Base-by-base conservation (phyloP, 1,139 yeast species). In the Yamadazyma dushanensis region DNA sequence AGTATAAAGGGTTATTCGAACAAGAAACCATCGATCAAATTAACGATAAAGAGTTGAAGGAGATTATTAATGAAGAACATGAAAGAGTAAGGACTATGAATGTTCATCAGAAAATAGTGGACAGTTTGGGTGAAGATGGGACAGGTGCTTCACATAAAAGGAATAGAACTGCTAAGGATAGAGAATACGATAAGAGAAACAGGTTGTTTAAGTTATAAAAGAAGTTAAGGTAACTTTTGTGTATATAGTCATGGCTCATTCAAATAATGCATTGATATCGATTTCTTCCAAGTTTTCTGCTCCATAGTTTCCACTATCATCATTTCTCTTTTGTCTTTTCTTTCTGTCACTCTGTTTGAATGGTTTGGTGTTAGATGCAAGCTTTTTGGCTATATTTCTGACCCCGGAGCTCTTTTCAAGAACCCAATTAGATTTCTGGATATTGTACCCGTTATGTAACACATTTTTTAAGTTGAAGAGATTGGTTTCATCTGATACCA, bases 151-250 rank as follows among this genome's bases (percentile, higher is more conserved):
- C 67, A 7, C 64, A 63, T 39, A 53, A 53, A 34, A 57, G 76
- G 36, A 63, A 63, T 38, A 52, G 76, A 44, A 66, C 73, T 2
- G 76, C 76, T 10, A 70, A 70, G 47, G 76, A 70, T 46, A 53
- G 76, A 37, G 71, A 66, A 40, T 66, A 45, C 33, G 76, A 70
- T 45, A 50, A 62, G 44, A 54, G 59, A 36, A 70, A 70, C 47
- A 57, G 59, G 36, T 55, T 70, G 20, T 70, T 70, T 47, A 70
- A 67, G 46, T 54, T 62, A 35, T 63, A 21, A 4, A 9, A 7
- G 7, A 14, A n/a, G 10, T 29, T 25, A 18, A 16, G 23, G 8
- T 13, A 8, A n/a, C 22, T 9, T 6, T n/a, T 14, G n/a, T 26
- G 21, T 15, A 19, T 10, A 18, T 31, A 19, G 30, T 25, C 20